Conservation (phyloP, 805 yeast species). For the Teunomyces panamensis region DNA sequence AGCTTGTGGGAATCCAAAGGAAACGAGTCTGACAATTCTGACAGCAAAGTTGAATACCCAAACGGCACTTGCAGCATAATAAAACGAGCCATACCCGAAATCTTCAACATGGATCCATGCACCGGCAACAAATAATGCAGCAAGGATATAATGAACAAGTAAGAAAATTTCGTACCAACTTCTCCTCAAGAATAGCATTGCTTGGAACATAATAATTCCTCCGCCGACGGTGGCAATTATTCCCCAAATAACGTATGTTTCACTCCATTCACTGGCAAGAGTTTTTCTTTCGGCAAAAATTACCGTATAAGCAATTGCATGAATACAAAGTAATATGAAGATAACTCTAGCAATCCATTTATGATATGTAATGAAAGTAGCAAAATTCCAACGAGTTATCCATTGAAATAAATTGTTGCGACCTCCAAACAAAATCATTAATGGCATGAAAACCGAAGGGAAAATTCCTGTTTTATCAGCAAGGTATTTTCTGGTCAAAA, state of each 20-base stretch:
- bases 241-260: conserved; percentile 27
- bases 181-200: conserved; percentile 43
- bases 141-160: conserved; percentile 55
- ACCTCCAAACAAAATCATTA: conserved; percentile 20
- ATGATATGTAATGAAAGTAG: conserved; percentile 18
- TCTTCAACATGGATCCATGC: conserved; percentile 45
- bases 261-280: conserved; percentile 14
- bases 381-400: conserved; percentile 12
- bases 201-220: conserved; percentile 42
- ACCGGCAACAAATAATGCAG: conserved; percentile 44
- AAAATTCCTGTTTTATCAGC: conserved; percentile 56
- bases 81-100: conserved; percentile 29
- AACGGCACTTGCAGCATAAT: conserved; percentile 31
- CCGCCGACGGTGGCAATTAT: conserved; percentile 32
- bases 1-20: conserved; percentile 37
- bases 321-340: conserved; percentile 15
- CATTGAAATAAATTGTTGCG: conserved; percentile 19
- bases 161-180: conserved; percentile 53
- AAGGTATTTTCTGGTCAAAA: conserved; percentile 22
- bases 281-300: conserved; percentile 5
- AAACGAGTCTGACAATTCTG: conserved; percentile 24
- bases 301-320: conserved; percentile 16
- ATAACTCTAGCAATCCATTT: conserved; percentile 20
- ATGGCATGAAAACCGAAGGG: conserved; percentile 27
- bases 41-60: conserved; percentile 37